Conservation (phyloP, 1,139 yeast species). For the Yarrowia galli region DNA sequence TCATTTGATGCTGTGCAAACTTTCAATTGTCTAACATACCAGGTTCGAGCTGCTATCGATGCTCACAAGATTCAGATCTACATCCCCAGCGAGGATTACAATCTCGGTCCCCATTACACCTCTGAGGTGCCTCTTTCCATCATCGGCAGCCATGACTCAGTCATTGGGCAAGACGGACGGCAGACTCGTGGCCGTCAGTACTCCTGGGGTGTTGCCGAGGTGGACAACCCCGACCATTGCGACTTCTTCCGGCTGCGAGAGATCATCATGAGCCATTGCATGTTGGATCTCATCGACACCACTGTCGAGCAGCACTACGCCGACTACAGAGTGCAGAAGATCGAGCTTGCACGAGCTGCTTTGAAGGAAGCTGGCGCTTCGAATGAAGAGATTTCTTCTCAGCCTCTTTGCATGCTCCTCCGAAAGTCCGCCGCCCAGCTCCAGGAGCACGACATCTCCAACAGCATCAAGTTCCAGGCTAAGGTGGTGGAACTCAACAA, state of each 20-base stretch:
- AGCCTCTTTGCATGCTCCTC: constrained; percentile 18
- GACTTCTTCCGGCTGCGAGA: constrained; percentile 67
- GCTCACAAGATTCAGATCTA: constrained; percentile 64
- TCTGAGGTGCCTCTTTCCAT: constrained; percentile 64
- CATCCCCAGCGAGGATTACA: constrained; percentile 58
- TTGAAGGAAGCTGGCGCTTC: constrained; percentile 49
- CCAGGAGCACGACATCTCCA: constrained; percentile 59
- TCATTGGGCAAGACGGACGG: constrained; percentile 49
- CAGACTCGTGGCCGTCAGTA: constrained; percentile 69
- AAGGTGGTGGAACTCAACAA: constrained; percentile 57
- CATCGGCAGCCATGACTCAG: constrained; percentile 54
- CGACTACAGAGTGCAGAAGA: constrained; percentile 73
- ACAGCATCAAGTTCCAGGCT: constrained; percentile 48
- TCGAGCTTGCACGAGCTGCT: constrained; percentile 55
- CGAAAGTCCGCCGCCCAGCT: constrained; percentile 44
- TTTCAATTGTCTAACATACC: constrained; percentile 25
- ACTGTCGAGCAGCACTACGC: constrained; percentile 87
- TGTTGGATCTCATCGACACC: constrained; percentile 76
- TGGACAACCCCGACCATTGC: constrained; percentile 69
- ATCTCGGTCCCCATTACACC: constrained; percentile 42
- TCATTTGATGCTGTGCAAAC: constrained; percentile 7
- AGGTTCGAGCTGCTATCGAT: constrained; percentile 56
- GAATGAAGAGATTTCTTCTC: constrained; percentile 38
- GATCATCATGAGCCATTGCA: constrained; percentile 68
- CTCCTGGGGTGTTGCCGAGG: constrained; percentile 77